Base-by-base conservation (phyloP, 192 early-diverging fungal species). In the Podochytrium sp. region DNA sequence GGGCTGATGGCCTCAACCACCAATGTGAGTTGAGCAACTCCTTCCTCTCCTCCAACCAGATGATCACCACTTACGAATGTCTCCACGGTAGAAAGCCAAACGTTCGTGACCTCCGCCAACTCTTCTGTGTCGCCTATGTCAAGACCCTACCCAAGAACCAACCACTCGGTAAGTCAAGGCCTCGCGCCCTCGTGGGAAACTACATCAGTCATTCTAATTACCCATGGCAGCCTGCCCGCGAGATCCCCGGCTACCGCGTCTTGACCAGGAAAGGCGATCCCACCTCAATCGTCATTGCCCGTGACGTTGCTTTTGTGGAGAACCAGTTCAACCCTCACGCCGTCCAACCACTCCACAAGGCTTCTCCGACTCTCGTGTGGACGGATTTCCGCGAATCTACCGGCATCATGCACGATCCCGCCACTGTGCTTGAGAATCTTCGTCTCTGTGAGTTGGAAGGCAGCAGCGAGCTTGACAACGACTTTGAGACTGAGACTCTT, bases 141-240 rank as follows among this genome's bases (percentile, higher is more conserved):
- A 47, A 47, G 43, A 20, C 20, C 10, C 43, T 47, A 10, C 43
- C 43, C 10, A 47, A 47, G n/a, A 47, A 47, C 20, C 43, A 20
- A 14, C 12, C 10, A 14, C 10, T 47, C 12, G 12, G 10, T 10
- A 47, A 47, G n/a, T 47, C 43, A 10, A 47, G 43, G 12, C 43
- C 43, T 14, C 10, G 43, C 10, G 7, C 55, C 7, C 10, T 57
- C 29, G 7, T 16, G 27, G 55, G 55, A 57, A 7, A 25, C 27
- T 57, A 57, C 16, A 57, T 57, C 25, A 27, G 55, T 25, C 55
- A 57, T 25, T 57, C 55, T n/a, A 57, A 57, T 25, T 57, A 57
- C 55, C 55, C 55, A 57, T 57, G 55, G 55, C 55, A 57, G 25
- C 55, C 55, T 10, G 25, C 10, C 10, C 25, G 55, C 55, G 25